phyloP scores from a whole-genome alignment of 2,329 filamentous ascomycete genomes.

The Chrysosporium keratinophilum region DNA sequence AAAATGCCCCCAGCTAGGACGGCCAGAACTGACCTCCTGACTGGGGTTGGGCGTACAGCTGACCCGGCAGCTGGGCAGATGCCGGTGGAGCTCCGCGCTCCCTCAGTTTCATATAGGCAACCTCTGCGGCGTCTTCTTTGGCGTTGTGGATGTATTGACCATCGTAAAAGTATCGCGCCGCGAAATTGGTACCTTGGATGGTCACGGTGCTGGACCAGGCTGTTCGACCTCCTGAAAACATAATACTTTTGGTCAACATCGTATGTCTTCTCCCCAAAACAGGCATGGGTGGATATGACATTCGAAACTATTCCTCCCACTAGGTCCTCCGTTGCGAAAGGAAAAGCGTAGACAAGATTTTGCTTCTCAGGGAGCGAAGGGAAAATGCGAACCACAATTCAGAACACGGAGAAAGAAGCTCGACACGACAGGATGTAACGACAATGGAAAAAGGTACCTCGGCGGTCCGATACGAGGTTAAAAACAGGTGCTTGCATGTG shows the following conservation, averaged over 20 bases:
- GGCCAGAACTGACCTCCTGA: background rate
- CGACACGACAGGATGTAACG: background rate
- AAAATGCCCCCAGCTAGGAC: background rate
- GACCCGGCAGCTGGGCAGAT: conserved; percentile 17
- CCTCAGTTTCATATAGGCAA: conserved; percentile 43
- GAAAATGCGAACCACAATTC: conserved; percentile 21
- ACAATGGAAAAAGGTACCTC: conserved; percentile 44
- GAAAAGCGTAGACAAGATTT: conserved; percentile 17
- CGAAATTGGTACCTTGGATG: conserved; percentile 54
- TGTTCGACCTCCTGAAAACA: conserved; percentile 50
- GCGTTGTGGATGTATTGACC: conserved; percentile 79
- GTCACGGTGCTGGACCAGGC: conserved; percentile 78
- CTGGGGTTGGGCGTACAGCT: conserved; percentile 11
- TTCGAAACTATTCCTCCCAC: conserved; percentile 13
- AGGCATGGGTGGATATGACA: conserved; percentile 12
- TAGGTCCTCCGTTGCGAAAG: conserved; percentile 18
- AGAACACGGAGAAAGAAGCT: conserved; percentile 15
- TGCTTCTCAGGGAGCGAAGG: background rate
- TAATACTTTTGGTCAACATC: conserved; percentile 13
- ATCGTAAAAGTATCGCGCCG: conserved; percentile 86
- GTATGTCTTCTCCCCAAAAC: background rate
- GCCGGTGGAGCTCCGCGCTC: conserved; percentile 18
- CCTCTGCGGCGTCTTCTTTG: conserved; percentile 81
- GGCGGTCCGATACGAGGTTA: conserved; percentile 62
- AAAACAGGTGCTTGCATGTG: conserved; percentile 50